phyloP scores from a whole-genome alignment of 2,329 filamentous ascomycete genomes.

The Penicillium sp. region DNA sequence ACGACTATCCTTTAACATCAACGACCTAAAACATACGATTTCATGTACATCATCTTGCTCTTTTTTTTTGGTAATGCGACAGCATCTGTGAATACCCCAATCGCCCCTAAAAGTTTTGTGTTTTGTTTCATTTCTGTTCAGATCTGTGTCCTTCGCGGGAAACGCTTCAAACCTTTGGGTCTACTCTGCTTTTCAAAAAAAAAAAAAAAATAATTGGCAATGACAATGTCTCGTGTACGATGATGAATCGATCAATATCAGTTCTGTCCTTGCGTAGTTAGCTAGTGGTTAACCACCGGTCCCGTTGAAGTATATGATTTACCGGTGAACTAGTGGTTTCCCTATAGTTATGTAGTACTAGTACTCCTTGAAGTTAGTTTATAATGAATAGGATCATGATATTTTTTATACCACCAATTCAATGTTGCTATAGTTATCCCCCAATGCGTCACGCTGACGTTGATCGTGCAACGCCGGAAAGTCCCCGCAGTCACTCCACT shows the following conservation, averaged over 20 bases:
- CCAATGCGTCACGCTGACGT: too few species aligned
- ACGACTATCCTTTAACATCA: constrained; percentile 4
- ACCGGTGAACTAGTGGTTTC: too few species aligned
- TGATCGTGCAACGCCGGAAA: too few species aligned
- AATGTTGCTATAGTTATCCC: too few species aligned
- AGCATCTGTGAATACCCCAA: constrained; percentile 36
- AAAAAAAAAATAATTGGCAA: constrained; percentile 7
- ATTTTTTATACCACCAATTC: too few species aligned
- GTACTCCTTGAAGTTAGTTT: too few species aligned
- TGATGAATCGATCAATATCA: not conserved
- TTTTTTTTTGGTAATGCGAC: constrained; percentile 23
- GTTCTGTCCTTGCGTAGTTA: too few species aligned
- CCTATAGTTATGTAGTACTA: too few species aligned
- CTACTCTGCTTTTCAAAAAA: not conserved
- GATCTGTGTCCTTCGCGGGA: constrained; percentile 1
- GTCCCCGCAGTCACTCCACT: too few species aligned
- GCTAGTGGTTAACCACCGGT: too few species aligned
- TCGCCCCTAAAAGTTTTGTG: constrained; percentile 27
- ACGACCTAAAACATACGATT: constrained; percentile 23
- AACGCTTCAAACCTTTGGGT: not conserved
- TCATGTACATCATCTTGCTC: constrained; percentile 33
- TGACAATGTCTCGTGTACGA: constrained; percentile 8
- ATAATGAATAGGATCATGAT: too few species aligned
- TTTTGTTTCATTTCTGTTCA: constrained; percentile 8
- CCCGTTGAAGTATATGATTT: too few species aligned